Base-by-base conservation (phyloP, 2,329 filamentous ascomycete genomes). In the Eurotiales sp. region DNA sequence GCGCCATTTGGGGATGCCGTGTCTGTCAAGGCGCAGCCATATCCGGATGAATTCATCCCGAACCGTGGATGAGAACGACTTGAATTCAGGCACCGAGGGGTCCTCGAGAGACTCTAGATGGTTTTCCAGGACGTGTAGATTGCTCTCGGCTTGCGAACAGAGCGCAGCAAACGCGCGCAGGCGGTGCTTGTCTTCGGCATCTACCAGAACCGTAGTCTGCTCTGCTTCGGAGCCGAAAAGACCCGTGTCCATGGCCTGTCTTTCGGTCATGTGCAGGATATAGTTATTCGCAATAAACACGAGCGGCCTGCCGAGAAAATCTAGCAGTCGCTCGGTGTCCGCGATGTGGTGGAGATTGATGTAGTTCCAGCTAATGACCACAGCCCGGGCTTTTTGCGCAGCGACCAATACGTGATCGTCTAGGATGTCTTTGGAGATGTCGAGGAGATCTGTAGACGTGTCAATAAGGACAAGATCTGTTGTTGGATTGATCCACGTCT, bases 301-400 rank as follows among this genome's bases (percentile, higher is more conserved):
- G 19, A 27, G 37, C 2, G 44, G 44, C 12, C 27, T 46, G 22
- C 37, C 11, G 19, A 37, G 32, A 22, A 10, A n/a, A 21, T 10
- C 19, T 2, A 46, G 17, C 30, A 46, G 22, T 17, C 21, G 21
- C 10, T 32, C 44, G 2, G 30, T 46, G 12, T 46, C 15, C 44
- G 36, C 44, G 11, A 46, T 46, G 32, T n/a, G 30, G n/a, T 46
- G 32, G 22, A 37, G 37, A 22, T 36, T 36, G 8, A 46, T 46
- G 19, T 29, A 37, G 8, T 10, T 21, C 43, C 21, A 46, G 19
- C 43, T 46, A 2, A 46, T 46, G 4, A 46, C 44, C 22, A 46
- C 22, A 8, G 32, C 21, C 15, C 34, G 19, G n/a, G 22, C 30
- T 32, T 46, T 19, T 23, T 37, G 22, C 34, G 22, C 44, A 15